Conservation (phyloP, 495 filamentous ascomycete genomes). For the Massariosphaeria phaeospora region DNA sequence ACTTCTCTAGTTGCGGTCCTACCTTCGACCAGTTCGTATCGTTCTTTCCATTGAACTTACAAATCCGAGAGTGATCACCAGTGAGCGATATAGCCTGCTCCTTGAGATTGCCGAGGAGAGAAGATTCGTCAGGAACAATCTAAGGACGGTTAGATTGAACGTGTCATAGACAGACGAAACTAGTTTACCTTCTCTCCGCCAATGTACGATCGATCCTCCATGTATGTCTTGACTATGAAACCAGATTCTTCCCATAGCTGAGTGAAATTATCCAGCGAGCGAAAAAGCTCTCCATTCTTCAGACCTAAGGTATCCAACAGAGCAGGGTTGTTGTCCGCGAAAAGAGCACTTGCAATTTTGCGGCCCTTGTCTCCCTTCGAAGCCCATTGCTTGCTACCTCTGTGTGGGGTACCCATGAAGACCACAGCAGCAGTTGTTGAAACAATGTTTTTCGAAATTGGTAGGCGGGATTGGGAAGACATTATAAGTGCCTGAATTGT, state of each 20-base stretch:
- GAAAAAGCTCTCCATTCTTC: conserved; percentile 1
- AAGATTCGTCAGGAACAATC: conserved; percentile 13
- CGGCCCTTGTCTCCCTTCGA: neutral
- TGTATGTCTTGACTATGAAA: conserved; percentile 2
- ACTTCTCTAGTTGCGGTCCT: neutral
- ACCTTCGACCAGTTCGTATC: neutral
- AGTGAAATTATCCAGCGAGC: neutral
- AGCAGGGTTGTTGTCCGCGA: neutral
- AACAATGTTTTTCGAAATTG: too few species aligned
- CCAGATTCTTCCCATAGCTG: neutral
- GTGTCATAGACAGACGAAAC: neutral
- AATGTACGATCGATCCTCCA: neutral
- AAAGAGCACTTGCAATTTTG: neutral
- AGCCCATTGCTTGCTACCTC: neutral
- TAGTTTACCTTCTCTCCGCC: too few species aligned
- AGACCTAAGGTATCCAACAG: conserved; percentile 1
- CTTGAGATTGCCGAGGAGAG: conserved; percentile 1
- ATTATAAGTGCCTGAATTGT: neutral
- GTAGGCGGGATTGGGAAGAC: neutral
- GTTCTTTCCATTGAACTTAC: neutral
- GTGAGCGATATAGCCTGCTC: conserved; percentile 5
- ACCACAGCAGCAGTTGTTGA: neutral
- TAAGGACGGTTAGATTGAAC: neutral
- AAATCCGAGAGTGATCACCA: conserved; percentile 6
- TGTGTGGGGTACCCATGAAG: conserved; percentile 7